A percentile compares a stretch with the other conserved stretches of the same genome.
Conservation (phyloP, 2,329 filamentous ascomycete genomes). For the Zasmidium angulare region DNA sequence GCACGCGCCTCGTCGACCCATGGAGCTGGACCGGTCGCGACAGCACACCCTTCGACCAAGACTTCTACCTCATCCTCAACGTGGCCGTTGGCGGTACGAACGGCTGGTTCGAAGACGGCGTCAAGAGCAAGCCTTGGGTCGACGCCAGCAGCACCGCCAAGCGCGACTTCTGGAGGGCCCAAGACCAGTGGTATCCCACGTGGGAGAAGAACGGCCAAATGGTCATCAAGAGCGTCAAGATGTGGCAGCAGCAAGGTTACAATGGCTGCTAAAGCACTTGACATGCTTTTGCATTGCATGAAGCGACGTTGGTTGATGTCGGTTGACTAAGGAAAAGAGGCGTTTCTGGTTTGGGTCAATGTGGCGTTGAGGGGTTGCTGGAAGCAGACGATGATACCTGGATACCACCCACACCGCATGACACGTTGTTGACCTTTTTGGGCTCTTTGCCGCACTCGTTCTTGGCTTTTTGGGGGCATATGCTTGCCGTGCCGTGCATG, state of each 20-base stretch:
- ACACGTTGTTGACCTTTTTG: no score
- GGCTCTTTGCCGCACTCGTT: no score
- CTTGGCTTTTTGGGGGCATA: neutral
- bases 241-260: slow-evolving; percentile 51
- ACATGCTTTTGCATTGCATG: neutral
- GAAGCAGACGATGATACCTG: neutral
- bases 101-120: slow-evolving; percentile 78
- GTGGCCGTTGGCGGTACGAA: slow-evolving; percentile 42
- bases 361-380: neutral
- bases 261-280: slow-evolving; percentile 42
- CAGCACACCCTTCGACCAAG: slow-evolving; percentile 42
- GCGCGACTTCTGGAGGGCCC: slow-evolving; percentile 71
- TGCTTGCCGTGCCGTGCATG: neutral
- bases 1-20: slow-evolving; percentile 38
- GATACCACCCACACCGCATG: neutral
- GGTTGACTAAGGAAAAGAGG: slow-evolving; percentile 2
- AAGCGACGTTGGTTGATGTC: neutral
- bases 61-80: slow-evolving; percentile 44
- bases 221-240: slow-evolving; percentile 42
- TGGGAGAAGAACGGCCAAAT: slow-evolving; percentile 42
- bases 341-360: neutral
- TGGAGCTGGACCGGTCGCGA: slow-evolving; percentile 39
- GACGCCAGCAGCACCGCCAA: slow-evolving; percentile 65
- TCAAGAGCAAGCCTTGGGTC: slow-evolving; percentile 74
- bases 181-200: slow-evolving; percentile 38